phyloP scores from a whole-genome alignment of 768 basidiomycete species.

The Cyclocybe aegerita region DNA sequence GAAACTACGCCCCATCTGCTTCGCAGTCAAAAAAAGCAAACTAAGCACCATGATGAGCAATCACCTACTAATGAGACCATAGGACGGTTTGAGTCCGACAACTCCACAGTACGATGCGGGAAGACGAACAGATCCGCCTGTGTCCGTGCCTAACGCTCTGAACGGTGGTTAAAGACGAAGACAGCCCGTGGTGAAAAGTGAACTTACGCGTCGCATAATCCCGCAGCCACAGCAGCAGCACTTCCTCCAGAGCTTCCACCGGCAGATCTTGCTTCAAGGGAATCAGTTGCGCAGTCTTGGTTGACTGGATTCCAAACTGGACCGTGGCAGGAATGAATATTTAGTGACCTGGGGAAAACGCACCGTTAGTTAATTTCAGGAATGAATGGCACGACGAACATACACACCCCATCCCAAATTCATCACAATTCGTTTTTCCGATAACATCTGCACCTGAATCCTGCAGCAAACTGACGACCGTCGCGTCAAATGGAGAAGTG shows the following conservation, averaged over 20 bases:
- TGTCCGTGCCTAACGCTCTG: conserved; percentile 92
- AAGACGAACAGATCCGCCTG: conserved; percentile 90
- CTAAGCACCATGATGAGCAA: conserved; percentile 13
- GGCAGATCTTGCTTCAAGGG: conserved; percentile 50
- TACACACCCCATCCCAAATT: conserved; percentile 96
- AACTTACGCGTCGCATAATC: conserved; percentile 81
- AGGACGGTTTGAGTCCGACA: conserved; percentile 92
- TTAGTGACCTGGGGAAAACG: conserved; percentile 59
- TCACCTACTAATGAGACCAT: conserved; percentile 86
- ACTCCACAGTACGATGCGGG: conserved; percentile 95
- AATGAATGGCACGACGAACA: neutral
- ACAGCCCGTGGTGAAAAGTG: neutral
- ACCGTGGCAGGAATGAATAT: conserved; percentile 71
- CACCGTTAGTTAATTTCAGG: neutral
- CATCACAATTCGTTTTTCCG: conserved; percentile 95
- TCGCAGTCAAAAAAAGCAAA: neutral
- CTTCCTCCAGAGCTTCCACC: conserved; percentile 96
- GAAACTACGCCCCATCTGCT: conserved; percentile 86
- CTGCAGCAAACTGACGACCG: conserved; percentile 67
- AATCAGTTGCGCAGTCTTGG: conserved; percentile 1
- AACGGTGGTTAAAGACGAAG: neutral
- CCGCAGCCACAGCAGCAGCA: conserved; percentile 88
- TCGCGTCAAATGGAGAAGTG: conserved; percentile 81
- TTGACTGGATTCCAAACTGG: conserved; percentile 77
- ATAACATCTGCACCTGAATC: conserved; percentile 66